Evolutionary conservation across 1,139 yeast species (phyloP), one percentile per base, ranked within the genome.

Genomic region (Suhomyces atakaporum): DNA sequence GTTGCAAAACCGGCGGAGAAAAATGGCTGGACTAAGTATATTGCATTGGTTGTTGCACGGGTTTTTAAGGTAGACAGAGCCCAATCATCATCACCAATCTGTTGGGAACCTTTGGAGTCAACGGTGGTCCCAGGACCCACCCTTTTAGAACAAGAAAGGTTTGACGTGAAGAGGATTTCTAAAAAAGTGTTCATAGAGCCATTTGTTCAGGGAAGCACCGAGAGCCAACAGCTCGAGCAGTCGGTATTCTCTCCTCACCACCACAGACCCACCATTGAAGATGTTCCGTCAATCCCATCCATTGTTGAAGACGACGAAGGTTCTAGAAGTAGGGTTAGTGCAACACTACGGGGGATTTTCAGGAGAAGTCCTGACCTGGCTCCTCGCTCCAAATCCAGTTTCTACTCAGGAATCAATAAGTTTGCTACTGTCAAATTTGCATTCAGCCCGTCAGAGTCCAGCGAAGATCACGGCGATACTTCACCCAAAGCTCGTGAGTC

Each of bases 241-340:
- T 36, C 45, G 16, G 45, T 60, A 4, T 61, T 61, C 36, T 58
- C 63, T 1, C 66, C 66, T 0, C 43, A 49, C 23, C 48, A 60
- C 6, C 64, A 61, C 42, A 32, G 61, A 21, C 62, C 51, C 5
- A 38, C 43, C 3, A 12, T 43, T 16, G 30, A 35, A 7, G 63
- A 61, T 40, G 50, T 60, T 3, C 58, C 61, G 2, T 51, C 54
- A 3, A 59, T 61, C 13, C 43, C 47, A 16, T 43, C 46, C 21
- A 34, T 50, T 5, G 53, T 35, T 29, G 24, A 27, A 22, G 14
- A 8, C 5, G 8, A 7, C 3, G n/a, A 5, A 2, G 5, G n/a
- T 16, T 14, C 24, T 16, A 5, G 13, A 7, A n/a, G 15, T n/a
- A 12, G 13, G 4, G 3, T 28, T 3, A 16, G 12, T 8, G 5